Conservation (phyloP, 805 yeast genomes). For the Wickerhamomyces rabaulensis region DNA sequence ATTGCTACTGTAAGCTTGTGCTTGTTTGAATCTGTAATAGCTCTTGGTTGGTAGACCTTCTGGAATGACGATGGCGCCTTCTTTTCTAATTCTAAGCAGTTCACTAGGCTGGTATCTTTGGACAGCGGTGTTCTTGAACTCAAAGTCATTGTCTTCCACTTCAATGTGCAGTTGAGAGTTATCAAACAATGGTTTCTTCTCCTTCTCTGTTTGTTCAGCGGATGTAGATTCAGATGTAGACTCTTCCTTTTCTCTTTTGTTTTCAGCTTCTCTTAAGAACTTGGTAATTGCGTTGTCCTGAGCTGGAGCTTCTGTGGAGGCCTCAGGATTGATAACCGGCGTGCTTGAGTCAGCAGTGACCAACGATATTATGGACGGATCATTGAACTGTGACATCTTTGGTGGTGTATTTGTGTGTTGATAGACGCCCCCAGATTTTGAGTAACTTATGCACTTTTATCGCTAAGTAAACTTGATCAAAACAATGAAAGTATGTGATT, state of each 20-base stretch:
- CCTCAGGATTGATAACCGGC: constrained; percentile 1
- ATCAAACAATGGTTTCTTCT: constrained; percentile 7
- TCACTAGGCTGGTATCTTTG: constrained; percentile 21
- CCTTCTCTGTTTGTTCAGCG: constrained; percentile 4
- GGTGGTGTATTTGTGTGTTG: neutral
- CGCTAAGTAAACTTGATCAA: neutral
- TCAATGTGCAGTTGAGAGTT: constrained; percentile 9
- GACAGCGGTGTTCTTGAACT: constrained; percentile 6
- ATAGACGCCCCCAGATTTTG: neutral
- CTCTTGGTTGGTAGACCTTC: constrained; percentile 19
- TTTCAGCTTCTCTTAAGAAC: constrained; percentile 21
- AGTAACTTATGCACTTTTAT: neutral
- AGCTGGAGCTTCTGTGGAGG: neutral
- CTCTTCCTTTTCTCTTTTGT: constrained; percentile 20
- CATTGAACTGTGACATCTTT: constrained; percentile 14
- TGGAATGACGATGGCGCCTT: constrained; percentile 8
- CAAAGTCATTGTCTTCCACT: constrained; percentile 20
- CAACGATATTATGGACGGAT: constrained; percentile 18
- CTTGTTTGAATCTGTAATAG: constrained; percentile 11
- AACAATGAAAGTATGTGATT: neutral
- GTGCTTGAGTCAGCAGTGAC: constrained; percentile 1
- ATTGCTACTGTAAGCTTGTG: constrained; percentile 6
- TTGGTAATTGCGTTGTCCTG: constrained; percentile 22
- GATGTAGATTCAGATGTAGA: constrained; percentile 2
- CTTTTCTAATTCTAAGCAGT: constrained; percentile 10